Evolutionary conservation across 2,329 filamentous ascomycete species (phyloP).

Genomic region (Pseudogymnoascus pannorum): DNA sequence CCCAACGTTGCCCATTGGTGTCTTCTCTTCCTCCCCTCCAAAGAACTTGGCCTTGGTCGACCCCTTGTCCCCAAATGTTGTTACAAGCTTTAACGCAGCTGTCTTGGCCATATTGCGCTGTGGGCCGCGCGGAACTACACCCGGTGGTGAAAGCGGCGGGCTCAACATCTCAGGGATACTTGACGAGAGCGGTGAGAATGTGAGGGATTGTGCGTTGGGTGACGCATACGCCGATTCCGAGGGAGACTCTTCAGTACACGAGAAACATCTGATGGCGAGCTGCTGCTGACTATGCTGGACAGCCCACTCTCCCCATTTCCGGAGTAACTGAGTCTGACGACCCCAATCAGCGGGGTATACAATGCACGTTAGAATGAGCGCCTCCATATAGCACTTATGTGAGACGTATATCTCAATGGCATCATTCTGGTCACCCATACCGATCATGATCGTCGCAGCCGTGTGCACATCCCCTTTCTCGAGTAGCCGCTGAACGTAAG

Average conservation of each 20-base stretch:
- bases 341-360: conserved; percentile 84
- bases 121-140: conserved; percentile 47
- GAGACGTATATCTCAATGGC: conserved; percentile 95
- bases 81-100: conserved; percentile 83
- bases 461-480: conserved; percentile 88
- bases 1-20: conserved; percentile 72
- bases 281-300: conserved; percentile 82
- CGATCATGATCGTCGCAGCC: conserved; percentile 85
- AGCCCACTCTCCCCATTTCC: conserved; percentile 92
- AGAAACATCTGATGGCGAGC: conserved; percentile 85
- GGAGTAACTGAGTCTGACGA: conserved; percentile 76
- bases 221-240: conserved; percentile 76
- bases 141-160: conserved; percentile 67
- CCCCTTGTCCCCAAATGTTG: conserved; percentile 65
- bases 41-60: conserved; percentile 58
- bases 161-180: conserved; percentile 57
- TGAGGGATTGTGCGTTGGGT: conserved; percentile 62
- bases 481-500: conserved; percentile 83
- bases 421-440: conserved; percentile 86
- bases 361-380: conserved; percentile 78
- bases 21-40: conserved; percentile 51
- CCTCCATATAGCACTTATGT: conserved; percentile 86
- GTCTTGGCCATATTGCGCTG: conserved; percentile 62
- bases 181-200: conserved; percentile 50
- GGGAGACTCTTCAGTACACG: conserved; percentile 79